A percentile compares a stretch with the other conserved stretches of the same genome.
phyloP scores from a whole-genome alignment of 2,329 filamentous ascomycete genomes.

The Pseudocercospora eumusae region DNA sequence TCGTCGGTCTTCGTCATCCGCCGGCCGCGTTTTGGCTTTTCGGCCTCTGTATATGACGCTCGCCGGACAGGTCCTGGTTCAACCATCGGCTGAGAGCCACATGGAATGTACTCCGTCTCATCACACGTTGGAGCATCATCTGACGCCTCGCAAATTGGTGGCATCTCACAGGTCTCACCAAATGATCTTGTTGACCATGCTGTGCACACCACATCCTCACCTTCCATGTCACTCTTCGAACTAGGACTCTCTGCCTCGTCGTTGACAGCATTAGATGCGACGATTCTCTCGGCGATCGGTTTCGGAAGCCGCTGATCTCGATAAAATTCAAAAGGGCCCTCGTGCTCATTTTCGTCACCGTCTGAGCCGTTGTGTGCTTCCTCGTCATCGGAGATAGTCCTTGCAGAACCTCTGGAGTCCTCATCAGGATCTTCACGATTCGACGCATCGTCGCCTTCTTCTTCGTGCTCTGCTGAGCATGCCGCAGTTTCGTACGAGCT shows the following conservation, averaged over 20 bases:
- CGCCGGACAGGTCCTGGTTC: background rate
- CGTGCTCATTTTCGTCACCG: background rate
- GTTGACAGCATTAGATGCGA: background rate
- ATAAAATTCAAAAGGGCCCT: background rate
- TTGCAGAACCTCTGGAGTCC: background rate
- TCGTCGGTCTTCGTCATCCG: slow-evolving; percentile 21
- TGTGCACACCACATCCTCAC: slow-evolving; percentile 2
- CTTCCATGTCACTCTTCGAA: slow-evolving; percentile 1
- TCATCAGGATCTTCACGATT: background rate
- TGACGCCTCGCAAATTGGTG: background rate
- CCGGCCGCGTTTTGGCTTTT: slow-evolving; percentile 10
- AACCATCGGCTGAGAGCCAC: background rate
- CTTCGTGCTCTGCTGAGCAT: background rate
- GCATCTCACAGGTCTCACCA: slow-evolving; percentile 8
- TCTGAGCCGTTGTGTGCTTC: slow-evolving; percentile 1
- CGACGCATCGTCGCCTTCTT: background rate
- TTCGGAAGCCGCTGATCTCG: background rate
- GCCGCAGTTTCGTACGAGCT: background rate
- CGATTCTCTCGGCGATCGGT: background rate
- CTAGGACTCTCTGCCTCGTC: slow-evolving; percentile 6
- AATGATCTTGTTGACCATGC: slow-evolving; percentile 10
- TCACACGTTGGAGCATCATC: background rate
- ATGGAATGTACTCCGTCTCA: slow-evolving; percentile 2
- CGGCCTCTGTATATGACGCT: background rate
- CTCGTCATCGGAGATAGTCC: slow-evolving; percentile 1